Percentiles rank a stretch among this genome's conserved stretches.
These are phyloP conservation scores for Ramaria rubella DNA, from an alignment of 768 basidiomycete species.

Conservation along the genomic window DNA sequence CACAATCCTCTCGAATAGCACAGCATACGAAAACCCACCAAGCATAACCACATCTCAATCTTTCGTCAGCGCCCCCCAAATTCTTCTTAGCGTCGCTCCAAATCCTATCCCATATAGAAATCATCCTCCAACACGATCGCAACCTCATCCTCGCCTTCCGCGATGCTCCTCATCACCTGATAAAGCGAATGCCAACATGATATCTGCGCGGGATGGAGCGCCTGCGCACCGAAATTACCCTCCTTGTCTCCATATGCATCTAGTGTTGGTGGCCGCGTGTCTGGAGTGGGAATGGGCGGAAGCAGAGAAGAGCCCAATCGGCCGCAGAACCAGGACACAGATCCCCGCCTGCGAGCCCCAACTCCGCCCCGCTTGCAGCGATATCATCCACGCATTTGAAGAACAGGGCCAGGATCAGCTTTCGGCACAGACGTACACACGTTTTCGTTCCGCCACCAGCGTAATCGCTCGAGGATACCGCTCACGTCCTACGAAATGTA, in stretches of 20 bases:
- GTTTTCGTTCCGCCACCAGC: neutral
- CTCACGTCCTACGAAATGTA: neutral
- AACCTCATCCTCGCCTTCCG: constrained; percentile 3
- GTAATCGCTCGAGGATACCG: neutral
- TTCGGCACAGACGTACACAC: constrained; percentile 1
- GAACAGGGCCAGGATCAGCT: neutral
- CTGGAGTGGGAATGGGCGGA: neutral
- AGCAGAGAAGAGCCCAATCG: neutral
- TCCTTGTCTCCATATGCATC: constrained; percentile 1
- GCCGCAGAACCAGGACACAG: neutral
- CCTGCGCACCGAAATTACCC: neutral
- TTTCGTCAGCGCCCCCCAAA: neutral
- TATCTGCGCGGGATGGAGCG: neutral
- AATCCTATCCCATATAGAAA: constrained; percentile 10
- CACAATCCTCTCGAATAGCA: neutral
- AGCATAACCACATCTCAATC: constrained; percentile 9
- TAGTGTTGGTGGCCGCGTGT: neutral
- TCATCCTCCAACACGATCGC: constrained; percentile 10
- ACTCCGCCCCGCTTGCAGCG: neutral
- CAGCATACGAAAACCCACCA: neutral
- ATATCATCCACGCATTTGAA: constrained; percentile 8
- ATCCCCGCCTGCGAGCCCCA: neutral
- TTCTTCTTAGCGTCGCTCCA: neutral
- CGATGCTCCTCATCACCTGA: neutral
- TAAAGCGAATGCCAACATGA: constrained; percentile 10